These are phyloP conservation scores for Eucalyptus curtisii DNA, from an alignment of 345 rosid species.

Conservation along the genomic window DNA sequence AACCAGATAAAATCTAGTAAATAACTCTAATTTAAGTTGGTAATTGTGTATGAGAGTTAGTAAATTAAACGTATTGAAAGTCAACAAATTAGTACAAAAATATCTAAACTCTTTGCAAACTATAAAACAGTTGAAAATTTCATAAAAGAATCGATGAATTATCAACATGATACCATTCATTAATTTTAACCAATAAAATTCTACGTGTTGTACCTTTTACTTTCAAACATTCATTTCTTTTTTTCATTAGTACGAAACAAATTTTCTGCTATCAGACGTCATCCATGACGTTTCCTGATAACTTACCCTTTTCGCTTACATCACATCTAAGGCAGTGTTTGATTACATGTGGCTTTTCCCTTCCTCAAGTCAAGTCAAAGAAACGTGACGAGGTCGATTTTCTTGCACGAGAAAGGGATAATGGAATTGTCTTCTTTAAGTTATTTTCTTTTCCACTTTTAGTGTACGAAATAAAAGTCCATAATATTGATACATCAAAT, in stretches of 20 bases:
- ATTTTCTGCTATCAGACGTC: neutral
- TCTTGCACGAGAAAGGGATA: neutral
- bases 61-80: too few species aligned
- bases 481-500: neutral
- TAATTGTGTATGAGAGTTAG: neutral
- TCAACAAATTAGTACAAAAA: too few species aligned
- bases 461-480: neutral
- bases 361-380: neutral
- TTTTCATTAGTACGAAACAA: neutral
- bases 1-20: too few species aligned
- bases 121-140: neutral
- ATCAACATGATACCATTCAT: too few species aligned
- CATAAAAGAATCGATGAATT: neutral
- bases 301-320: neutral
- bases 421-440: neutral
- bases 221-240: neutral
- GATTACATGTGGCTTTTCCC: neutral
- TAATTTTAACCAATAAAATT: too few species aligned
- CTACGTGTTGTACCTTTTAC: neutral
- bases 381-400: neutral
- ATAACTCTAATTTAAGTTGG: neutral
- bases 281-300: neutral
- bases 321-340: neutral
- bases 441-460: neutral
- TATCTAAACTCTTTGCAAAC: too few species aligned